phyloP scores from a whole-genome alignment of 129 eudicot species.

The Calendula officinalis region DNA sequence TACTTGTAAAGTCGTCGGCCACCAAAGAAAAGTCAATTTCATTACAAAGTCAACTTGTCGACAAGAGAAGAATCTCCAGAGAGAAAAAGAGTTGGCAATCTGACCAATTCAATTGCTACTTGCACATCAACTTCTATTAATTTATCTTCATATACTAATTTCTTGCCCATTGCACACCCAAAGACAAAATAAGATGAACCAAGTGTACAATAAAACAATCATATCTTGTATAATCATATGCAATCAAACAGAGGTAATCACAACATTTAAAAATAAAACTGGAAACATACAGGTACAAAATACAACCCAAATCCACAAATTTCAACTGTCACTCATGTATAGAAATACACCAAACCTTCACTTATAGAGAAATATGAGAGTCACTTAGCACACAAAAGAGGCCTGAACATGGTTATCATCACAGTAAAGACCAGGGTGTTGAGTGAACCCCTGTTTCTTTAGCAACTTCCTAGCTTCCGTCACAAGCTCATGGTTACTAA shows the following conservation, averaged over 20 bases:
- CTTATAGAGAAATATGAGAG: conserved; percentile 1
- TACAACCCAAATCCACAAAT: conserved; percentile 3
- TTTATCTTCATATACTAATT: conserved; percentile 10
- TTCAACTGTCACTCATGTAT: conserved; percentile 8
- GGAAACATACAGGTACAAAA: neutral
- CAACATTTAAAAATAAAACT: conserved; percentile 2
- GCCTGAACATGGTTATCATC: conserved; percentile 52
- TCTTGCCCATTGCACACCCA: conserved; percentile 9
- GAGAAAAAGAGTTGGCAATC: conserved; percentile 22
- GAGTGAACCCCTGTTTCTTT: conserved; percentile 84
- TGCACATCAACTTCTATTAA: conserved; percentile 16
- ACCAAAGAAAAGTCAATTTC: conserved; percentile 4
- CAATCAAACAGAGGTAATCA: conserved; percentile 9
- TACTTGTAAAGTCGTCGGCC: conserved; percentile 1
- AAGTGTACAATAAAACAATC: conserved; percentile 23
- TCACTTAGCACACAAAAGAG: conserved; percentile 51
- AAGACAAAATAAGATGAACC: conserved; percentile 17
- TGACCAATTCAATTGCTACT: conserved; percentile 33
- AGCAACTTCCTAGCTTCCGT: conserved; percentile 63
- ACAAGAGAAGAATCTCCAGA: conserved; percentile 20
- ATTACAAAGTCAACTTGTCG: conserved; percentile 27
- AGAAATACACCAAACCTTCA: neutral
- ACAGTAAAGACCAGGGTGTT: conserved; percentile 91
- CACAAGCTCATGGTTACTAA: conserved; percentile 62
- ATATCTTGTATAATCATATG: neutral